A percentile compares a stretch with the other conserved stretches of the same genome.
These are phyloP conservation scores for Globisporangium echinulatum DNA, from an alignment of 352 stramenopile genomes.

Conservation along the genomic window DNA sequence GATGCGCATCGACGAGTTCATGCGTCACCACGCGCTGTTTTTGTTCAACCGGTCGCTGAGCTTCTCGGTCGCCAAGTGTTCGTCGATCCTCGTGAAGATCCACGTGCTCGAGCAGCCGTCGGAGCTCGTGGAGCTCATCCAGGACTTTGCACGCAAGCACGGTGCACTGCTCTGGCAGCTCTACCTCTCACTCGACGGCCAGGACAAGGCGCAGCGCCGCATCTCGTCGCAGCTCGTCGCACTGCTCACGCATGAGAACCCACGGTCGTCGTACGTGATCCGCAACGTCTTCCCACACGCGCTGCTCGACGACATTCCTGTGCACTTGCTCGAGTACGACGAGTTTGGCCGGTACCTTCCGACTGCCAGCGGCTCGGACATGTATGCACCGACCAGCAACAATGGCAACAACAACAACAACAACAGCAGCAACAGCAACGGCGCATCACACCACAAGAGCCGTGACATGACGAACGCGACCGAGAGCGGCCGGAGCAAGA, in stretches of 20 bases:
- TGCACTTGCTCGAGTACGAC: constrained; percentile 73
- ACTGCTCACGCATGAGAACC: constrained; percentile 80
- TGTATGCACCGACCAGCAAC: constrained; percentile 28
- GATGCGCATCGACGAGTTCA: constrained; percentile 85
- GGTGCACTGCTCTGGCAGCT: constrained; percentile 78
- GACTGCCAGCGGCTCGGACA: constrained; percentile 33
- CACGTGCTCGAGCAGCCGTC: constrained; percentile 83
- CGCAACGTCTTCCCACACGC: constrained; percentile 80
- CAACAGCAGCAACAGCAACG: constrained; percentile 4
- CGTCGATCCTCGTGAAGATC: constrained; percentile 82
- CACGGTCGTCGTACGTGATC: constrained; percentile 75
- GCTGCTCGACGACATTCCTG: constrained; percentile 70
- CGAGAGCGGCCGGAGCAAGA: constrained; percentile 60
- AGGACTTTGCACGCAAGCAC: constrained; percentile 83
- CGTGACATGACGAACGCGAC: constrained; percentile 60
- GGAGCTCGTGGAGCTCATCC: constrained; percentile 81
- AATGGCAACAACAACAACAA: constrained; percentile 32
- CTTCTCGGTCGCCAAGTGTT: constrained; percentile 82
- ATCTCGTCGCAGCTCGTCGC: constrained; percentile 85
- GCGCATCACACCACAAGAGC: constrained; percentile 30
- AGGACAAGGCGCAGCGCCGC: constrained; percentile 79
- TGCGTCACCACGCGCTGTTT: constrained; percentile 79
- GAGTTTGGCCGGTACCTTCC: constrained; percentile 75
- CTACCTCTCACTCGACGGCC: constrained; percentile 72
- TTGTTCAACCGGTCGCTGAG: constrained; percentile 81